phyloP scores from a whole-genome alignment of 1,284 basidiomycete species.

The Papiliotrema flavescens region DNA sequence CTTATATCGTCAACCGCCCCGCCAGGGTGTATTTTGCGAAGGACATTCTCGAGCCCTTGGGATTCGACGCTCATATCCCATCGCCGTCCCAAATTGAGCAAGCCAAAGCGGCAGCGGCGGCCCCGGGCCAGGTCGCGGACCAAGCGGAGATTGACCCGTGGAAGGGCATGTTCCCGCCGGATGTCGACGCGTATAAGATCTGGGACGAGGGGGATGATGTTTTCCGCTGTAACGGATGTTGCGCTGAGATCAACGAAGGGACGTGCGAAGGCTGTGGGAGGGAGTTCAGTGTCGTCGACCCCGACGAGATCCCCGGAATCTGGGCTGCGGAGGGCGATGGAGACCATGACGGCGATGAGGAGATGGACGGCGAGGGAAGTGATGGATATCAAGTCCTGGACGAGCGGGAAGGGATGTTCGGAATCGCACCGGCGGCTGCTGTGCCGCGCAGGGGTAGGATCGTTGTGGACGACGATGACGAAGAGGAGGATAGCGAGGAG shows the following conservation, averaged over 20 bases:
- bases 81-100: conserved; percentile 5
- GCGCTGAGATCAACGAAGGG: conserved; percentile 30
- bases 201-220: conserved; percentile 28
- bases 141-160: conserved; percentile 18
- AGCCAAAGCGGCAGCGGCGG: too few relatives aligned
- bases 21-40: conserved; percentile 35
- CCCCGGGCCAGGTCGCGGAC: background rate
- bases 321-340: background rate
- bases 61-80: conserved; percentile 18
- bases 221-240: conserved; percentile 36
- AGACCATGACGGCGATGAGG: background rate
- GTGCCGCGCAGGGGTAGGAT: background rate
- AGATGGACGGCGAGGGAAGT: background rate
- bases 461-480: background rate
- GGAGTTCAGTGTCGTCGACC: conserved; percentile 13
- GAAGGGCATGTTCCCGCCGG: conserved; percentile 28
- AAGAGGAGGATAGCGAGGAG: background rate
- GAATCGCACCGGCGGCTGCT: background rate
- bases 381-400: background rate
- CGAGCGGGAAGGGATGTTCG: background rate
- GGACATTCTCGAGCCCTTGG: conserved; percentile 35
- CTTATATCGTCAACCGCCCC: conserved; percentile 35
- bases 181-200: conserved; percentile 24
- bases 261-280: conserved; percentile 30
- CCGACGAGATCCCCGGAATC: background rate